Base-by-base conservation (phyloP, 2,329 filamentous ascomycete genomes). In the Tothia fuscella region DNA sequence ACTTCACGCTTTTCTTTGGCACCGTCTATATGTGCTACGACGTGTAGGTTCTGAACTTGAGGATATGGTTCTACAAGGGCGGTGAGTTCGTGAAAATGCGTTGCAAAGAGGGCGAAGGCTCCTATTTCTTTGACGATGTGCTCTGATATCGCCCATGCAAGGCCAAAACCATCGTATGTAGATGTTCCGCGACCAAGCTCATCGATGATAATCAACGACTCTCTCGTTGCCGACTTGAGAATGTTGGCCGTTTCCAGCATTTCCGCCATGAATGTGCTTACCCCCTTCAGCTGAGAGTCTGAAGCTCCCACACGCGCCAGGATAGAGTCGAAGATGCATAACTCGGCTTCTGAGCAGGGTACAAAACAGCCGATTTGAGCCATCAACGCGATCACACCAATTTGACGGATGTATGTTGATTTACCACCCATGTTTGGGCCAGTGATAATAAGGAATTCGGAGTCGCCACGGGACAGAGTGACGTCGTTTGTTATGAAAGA, bases 221-320 rank as follows among this genome's bases (percentile, higher is more conserved):
- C 91, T 24, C 82, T 78, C 0, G 91, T 98, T 2, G 91, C 91
- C 0, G 86, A 93, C 65, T 96, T 96, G 56, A 98, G 78, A 49
- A 98, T 98, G 58, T 96, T 96, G 50, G 91, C 87, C 1, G 91
- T 98, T 60, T 98, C 91, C 17, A 98, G 74, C 91, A 98, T 98
- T 65, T 98, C 91, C 2, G 91, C 91, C 93, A 98, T 98, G 62
- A 98, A 98, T 0, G 91, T 98, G 3, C 86, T 94, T 2, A 98
- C 91, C 26, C 91, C 91, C 64, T 96, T 96, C 48, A 98, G 80
- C 61, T 96, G 91, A 5, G 85, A 93, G 63, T 98, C 93, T 52
- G 83, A 91, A 5, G 91, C 93, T 31, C 93, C 91, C 0, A 98
- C 91, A 51, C 91, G 82, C 0, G 93, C 91, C 29, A 98, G 80